These are phyloP conservation scores for Hanseniaspora vineae DNA, from an alignment of 805 yeast genomes.

Conservation along the genomic window DNA sequence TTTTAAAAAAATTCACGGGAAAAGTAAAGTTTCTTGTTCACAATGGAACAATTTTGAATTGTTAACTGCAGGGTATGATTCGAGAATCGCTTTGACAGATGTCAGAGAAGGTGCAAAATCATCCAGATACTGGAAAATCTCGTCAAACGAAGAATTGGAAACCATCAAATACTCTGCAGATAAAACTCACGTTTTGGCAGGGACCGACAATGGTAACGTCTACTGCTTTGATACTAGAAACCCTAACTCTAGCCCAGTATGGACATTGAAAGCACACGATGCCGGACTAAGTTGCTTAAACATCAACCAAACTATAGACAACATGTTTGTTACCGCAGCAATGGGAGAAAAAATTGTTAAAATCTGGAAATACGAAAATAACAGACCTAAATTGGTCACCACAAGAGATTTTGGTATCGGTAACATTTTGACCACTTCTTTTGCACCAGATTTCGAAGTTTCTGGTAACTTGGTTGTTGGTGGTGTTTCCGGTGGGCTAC, in stretches of 20 bases:
- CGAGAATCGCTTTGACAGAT: constrained; percentile 70
- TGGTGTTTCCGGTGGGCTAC: constrained; percentile 73
- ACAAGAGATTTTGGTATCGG: constrained; percentile 92
- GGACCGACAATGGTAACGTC: constrained; percentile 83
- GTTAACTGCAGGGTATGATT: constrained; percentile 88
- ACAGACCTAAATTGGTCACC: constrained; percentile 72
- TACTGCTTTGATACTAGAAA: constrained; percentile 79
- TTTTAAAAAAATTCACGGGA: constrained; percentile 46
- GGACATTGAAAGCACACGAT: constrained; percentile 97
- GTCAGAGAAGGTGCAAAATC: constrained; percentile 54
- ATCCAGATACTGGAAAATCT: constrained; percentile 52
- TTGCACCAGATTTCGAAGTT: constrained; percentile 79
- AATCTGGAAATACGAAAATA: constrained; percentile 55
- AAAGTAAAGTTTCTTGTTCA: constrained; percentile 70
- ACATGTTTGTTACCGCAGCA: constrained; percentile 74
- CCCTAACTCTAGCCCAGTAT: constrained; percentile 49
- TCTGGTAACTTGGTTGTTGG: constrained; percentile 78
- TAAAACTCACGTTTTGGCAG: constrained; percentile 52
- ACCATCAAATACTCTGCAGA: constrained; percentile 58
- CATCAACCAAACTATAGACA: constrained; percentile 52
- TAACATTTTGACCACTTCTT: constrained; percentile 68
- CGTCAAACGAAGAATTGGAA: constrained; percentile 73
- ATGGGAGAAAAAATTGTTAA: constrained; percentile 82
- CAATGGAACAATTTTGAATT: constrained; percentile 77
- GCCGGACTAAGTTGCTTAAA: constrained; percentile 79